Evolutionary conservation across 192 early-diverging fungal genomes (phyloP).

Genomic region (Allomyces macrogynus): DNA sequence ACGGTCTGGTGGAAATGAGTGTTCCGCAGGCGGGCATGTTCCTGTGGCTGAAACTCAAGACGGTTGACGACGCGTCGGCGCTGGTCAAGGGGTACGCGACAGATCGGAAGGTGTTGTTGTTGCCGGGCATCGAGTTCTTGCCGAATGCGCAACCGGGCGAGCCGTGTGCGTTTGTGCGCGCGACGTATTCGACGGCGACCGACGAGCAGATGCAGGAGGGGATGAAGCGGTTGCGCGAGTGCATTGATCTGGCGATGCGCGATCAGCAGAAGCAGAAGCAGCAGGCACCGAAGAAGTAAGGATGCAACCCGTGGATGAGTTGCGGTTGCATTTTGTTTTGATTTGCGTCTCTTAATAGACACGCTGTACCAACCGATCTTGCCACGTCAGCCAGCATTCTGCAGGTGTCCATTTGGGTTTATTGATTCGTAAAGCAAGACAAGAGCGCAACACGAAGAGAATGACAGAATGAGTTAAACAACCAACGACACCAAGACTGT

Average conservation of each 20-base stretch:
- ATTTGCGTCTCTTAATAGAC: too few species aligned
- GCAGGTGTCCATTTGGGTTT: too few species aligned
- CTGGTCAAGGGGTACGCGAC: conserved; percentile 5
- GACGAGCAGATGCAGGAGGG: conserved; percentile 38
- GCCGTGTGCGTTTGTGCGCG: conserved; percentile 29
- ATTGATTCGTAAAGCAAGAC: too few species aligned
- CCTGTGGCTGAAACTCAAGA: conserved; percentile 52
- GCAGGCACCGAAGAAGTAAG: too few species aligned
- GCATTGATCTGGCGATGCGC: not conserved
- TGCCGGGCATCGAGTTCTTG: conserved; percentile 29
- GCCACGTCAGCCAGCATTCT: too few species aligned
- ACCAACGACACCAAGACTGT: too few species aligned
- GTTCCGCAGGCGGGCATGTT: conserved; percentile 73
- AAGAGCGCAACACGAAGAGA: too few species aligned
- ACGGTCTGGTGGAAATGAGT: conserved; percentile 30
- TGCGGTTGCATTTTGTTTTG: too few species aligned
- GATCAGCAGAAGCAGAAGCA: too few species aligned
- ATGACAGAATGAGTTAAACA: too few species aligned
- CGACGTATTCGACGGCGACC: conserved; percentile 46
- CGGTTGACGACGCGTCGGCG: conserved; percentile 9
- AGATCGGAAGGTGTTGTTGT: conserved; percentile 44
- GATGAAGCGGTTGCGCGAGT: conserved; percentile 30
- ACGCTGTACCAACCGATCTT: too few species aligned
- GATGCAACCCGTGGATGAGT: too few species aligned
- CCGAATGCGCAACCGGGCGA: conserved; percentile 8